A percentile compares a stretch with the other conserved stretches of the same genome.
These are phyloP conservation scores for maize (Zea mays) DNA, from an alignment of 176 grass and related monocot species.

Conservation along the genomic window Zm-B73-REFERENCE-NAM-5.0 NC_050104.1:150853001-150853500, in stretches of 20 bases:
- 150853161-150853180: no score
- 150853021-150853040: no score
- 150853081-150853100: no score
- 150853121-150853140: no score
- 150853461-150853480: not conserved
- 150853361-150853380: not conserved
- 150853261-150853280: conserved; percentile 7
- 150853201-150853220: no score
- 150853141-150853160: no score
- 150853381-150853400: not conserved
- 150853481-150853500: not conserved
- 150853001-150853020: no score
- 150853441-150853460: conserved; percentile 1
- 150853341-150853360: not conserved
- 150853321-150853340: conserved; percentile 65
- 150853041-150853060: no score
- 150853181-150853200: no score
- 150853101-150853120: no score
- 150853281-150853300: conserved; percentile 57
- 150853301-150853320: conserved; percentile 79
- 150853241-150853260: conserved; percentile 17
- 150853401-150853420: conserved; percentile 15
- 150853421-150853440: not conserved
- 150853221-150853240: not conserved
- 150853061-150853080: no score